Conservation (phyloP, 768 basidiomycete species). For the Psilocybe subaeruginosa region DNA sequence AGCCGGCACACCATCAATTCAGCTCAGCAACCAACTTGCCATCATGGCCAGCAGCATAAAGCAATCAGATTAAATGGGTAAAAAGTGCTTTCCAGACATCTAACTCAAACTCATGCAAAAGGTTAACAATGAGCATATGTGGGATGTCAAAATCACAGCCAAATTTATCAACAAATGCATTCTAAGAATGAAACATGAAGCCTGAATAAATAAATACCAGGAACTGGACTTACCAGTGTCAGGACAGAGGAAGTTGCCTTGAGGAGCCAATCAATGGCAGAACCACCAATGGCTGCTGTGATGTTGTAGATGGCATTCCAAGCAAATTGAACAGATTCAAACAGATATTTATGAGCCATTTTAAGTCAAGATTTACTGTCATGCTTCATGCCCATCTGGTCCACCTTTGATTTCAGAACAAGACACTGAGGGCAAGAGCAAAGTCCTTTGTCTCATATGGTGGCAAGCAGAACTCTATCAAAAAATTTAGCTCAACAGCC, state of each 20-base stretch:
- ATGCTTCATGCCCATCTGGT: too few relatives aligned
- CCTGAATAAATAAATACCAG: too few relatives aligned
- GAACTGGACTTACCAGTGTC: constrained; percentile 4
- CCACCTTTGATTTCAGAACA: constrained; percentile 6
- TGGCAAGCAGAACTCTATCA: constrained; percentile 28
- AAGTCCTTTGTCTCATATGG: constrained; percentile 31
- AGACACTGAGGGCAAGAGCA: constrained; percentile 39
- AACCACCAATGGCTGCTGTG: too few relatives aligned
- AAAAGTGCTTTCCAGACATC: too few relatives aligned
- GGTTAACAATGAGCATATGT: constrained; percentile 25
- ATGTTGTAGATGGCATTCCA: too few relatives aligned
- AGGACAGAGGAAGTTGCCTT: constrained; percentile 14
- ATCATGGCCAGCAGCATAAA: constrained; percentile 21
- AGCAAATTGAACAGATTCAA: too few relatives aligned
- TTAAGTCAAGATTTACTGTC: too few relatives aligned
- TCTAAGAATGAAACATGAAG: constrained; percentile 24
- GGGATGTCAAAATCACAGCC: constrained; percentile 20
- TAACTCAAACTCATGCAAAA: too few relatives aligned
- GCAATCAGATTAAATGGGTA: constrained; percentile 35
- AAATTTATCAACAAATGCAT: constrained; percentile 31
- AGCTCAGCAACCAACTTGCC: constrained; percentile 18
- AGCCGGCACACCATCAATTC: constrained; percentile 20
- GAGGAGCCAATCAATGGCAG: constrained; percentile 1
- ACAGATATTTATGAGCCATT: too few relatives aligned
- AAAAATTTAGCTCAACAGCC: neutral